Base-by-base conservation (phyloP, 768 basidiomycete species). In the Austroboletus eburneus region DNA sequence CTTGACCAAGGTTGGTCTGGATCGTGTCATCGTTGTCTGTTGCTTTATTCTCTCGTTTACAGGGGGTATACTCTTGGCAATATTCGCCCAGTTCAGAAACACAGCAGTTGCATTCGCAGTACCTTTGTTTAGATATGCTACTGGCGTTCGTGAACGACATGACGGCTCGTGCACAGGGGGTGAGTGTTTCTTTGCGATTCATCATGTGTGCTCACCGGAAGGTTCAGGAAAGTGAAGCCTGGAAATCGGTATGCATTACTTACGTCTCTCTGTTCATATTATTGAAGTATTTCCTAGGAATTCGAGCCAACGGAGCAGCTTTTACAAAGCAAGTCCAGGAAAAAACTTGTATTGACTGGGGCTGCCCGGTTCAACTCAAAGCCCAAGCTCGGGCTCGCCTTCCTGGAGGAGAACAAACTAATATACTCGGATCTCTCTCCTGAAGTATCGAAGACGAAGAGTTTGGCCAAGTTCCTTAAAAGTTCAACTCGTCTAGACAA, bases 351-450 rank as follows among this genome's bases (percentile, higher is more conserved):
- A 24, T 69, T 94, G 40, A 76, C 85, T 0, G 95, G 91, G 4
- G 89, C 91, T 5, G 69, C 81, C 2, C 81, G 83, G 30, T 99
- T 98, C 72, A 99, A 99, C 59, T 68, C 78, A 13, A 97, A 97
- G 68, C 94, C 96, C 1, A 98, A 95, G 67, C 73, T 77, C 29
- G 96, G 93, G 0, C 67, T 98, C 22, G 78, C 90, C 3, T 97
- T 91, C 69, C 74, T 98, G 29, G 92, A 97, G 62, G 91, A 96
- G 59, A 85, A 95, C 59, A 82, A 82, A n/a, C 72, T 99, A 34
- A 89, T 99, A 48, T 86, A 87, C 60, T 68, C 73, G 5, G 81
- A 88, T 50, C 66, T 81, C 25, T 78, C 79, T 17, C 65, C 74
- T 14, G 75, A 71, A 12, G 68, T 79, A 17, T 73, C 87, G 7